phyloP scores from a whole-genome alignment of 208 protist genomes.

The Acanthamoeba sp. region DNA sequence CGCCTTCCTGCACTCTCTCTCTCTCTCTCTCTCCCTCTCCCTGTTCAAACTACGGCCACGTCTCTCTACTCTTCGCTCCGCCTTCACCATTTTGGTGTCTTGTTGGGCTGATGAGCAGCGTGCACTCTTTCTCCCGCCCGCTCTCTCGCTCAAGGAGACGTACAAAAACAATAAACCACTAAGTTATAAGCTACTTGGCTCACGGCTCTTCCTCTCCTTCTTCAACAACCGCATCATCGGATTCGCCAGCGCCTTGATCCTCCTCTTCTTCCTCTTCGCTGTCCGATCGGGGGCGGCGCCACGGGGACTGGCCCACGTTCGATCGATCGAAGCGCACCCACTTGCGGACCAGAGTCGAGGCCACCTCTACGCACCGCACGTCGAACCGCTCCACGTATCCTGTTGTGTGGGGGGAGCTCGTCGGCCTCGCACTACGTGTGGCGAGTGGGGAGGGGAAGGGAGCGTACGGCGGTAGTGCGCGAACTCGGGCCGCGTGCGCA shows the following conservation, averaged over 20 bases:
- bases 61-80: too few relatives aligned
- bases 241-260: neutral
- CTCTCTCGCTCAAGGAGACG: too few relatives aligned
- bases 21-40: too few relatives aligned
- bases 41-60: too few relatives aligned
- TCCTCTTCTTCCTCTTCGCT: slow-evolving; percentile 17
- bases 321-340: slow-evolving; percentile 40
- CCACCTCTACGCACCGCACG: slow-evolving; percentile 33
- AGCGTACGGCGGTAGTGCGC: neutral
- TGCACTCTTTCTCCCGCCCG: too few relatives aligned
- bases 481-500: neutral
- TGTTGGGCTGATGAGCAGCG: too few relatives aligned
- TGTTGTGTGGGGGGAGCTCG: neutral
- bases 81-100: too few relatives aligned
- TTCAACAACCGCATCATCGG: neutral
- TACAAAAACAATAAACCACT: too few relatives aligned
- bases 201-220: too few relatives aligned
- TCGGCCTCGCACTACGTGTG: neutral
- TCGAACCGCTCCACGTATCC: slow-evolving; percentile 36
- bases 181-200: too few relatives aligned
- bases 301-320: neutral
- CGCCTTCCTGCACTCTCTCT: too few relatives aligned
- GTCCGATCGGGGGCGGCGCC: neutral
- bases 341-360: slow-evolving; percentile 18
- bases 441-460: neutral